Conservation (phyloP, 73 alveolate species). For the Symbiodinium pilosum region DNA sequence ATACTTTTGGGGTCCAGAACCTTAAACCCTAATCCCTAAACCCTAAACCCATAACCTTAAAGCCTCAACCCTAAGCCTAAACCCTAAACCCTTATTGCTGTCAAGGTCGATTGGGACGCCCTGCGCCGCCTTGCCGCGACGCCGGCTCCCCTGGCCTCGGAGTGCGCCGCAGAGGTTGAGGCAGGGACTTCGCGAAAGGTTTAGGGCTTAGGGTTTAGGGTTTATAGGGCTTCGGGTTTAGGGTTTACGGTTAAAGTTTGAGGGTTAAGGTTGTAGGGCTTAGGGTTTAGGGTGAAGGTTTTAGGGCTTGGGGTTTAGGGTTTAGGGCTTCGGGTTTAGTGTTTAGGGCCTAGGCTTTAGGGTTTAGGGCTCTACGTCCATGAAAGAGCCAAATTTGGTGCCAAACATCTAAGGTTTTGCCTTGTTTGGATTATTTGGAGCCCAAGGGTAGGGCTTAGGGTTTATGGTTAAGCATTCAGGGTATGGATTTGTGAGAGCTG, state of each 20-base stretch:
- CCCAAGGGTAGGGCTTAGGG: too few species aligned
- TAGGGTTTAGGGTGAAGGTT: background rate
- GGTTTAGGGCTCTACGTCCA: too few species aligned
- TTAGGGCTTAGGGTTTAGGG: too few species aligned
- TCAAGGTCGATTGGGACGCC: conserved; percentile 77
- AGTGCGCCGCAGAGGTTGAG: conserved; percentile 67
- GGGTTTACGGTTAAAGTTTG: too few species aligned
- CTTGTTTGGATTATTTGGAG: too few species aligned
- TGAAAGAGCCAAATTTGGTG: too few species aligned
- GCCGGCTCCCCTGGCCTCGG: conserved; percentile 58
- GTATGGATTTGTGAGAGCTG: too few species aligned
- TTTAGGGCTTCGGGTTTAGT: background rate
- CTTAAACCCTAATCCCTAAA: background rate
- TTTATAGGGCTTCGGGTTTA: too few species aligned
- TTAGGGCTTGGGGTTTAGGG: background rate
- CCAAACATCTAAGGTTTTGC: too few species aligned
- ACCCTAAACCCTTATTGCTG: background rate
- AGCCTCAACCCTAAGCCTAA: background rate
- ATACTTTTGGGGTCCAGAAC: background rate
- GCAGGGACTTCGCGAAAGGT: too few species aligned
- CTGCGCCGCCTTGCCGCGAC: conserved; percentile 71
- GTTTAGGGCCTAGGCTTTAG: too few species aligned
- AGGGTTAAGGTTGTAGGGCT: background rate
- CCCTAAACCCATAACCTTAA: background rate
- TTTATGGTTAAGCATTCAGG: too few species aligned